Evolutionary conservation across 2,329 filamentous ascomycete genomes (phyloP), one percentile per base, ranked within the genome.

Genomic region (Aspergillus udagawae): DNA sequence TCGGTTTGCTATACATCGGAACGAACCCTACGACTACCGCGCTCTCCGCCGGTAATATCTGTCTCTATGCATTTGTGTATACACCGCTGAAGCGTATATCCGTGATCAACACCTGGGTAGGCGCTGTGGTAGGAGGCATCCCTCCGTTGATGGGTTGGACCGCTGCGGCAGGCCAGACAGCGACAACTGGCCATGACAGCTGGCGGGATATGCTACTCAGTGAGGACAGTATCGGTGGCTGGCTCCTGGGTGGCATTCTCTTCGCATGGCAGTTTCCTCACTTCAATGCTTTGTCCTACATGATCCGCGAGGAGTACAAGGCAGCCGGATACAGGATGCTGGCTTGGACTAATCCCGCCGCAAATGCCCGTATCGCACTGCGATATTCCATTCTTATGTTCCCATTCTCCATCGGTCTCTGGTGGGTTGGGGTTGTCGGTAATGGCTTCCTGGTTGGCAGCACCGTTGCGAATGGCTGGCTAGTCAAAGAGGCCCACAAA

Each of bases 231-330:
- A 77, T 86, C 10, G 94, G 94, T 4, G 94, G 93, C 3, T 99
- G 94, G 94, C 78, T 97, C 0, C 79, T 97, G 14, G 93, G 91
- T 1, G 86, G 83, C 0, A 77, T 97, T 6, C 80, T 99, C 4
- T 96, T 96, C 64, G 89, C 92, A 12, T 99, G 94, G 94, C 93
- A 99, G 71, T 97, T 99, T 70, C 92, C 94, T 3, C 94, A 99
- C 76, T 99, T 99, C 79, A 97, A 97, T 82, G 89, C 92, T 1
- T 81, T 99, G 23, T 92, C 90, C 49, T 95, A 93, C 84, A 81
- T 85, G 3, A 96, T 97, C 59, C 83, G 91, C 21, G 87, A 95
- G 8, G 94, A 99, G 73, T 99, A 99, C 80, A 88, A 86, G 63
- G 74, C 76, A 35, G 85, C 85, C 0, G 85, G 85, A 1, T 86